phyloP scores from a whole-genome alignment of 2,329 filamentous ascomycete species.

The Fusarium duplospermum region DNA sequence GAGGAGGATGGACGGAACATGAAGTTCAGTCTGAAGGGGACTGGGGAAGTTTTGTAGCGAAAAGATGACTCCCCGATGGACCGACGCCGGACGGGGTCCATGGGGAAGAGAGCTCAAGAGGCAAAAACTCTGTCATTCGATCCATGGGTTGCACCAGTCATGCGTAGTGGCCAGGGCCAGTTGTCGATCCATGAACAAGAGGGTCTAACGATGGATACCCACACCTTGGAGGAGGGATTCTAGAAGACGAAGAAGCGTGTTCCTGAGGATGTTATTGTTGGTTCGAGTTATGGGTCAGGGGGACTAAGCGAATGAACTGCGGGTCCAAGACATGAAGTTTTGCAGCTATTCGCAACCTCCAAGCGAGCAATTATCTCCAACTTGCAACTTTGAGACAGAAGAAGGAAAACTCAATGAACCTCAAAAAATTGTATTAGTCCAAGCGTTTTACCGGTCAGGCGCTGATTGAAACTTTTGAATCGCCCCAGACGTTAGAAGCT shows the following conservation, averaged over 20 bases:
- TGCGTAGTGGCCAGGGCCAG: conserved; percentile 12
- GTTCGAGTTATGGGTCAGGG: neutral
- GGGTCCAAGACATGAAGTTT: neutral
- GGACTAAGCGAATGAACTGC: conserved; percentile 16
- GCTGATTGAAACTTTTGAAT: neutral
- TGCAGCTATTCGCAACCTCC: neutral
- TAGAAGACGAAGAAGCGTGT: conserved; percentile 16
- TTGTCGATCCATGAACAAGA: conserved; percentile 34
- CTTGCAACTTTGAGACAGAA: neutral
- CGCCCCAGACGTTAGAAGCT: neutral
- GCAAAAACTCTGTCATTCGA: conserved; percentile 39
- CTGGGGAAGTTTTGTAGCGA: conserved; percentile 28
- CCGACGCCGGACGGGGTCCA: conserved; percentile 29
- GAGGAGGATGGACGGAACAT: neutral
- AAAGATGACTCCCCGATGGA: conserved; percentile 15
- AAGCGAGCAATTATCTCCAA: neutral
- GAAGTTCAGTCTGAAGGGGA: conserved; percentile 1
- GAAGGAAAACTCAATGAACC: neutral
- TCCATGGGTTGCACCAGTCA: conserved; percentile 28
- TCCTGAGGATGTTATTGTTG: conserved; percentile 7
- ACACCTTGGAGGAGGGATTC: conserved; percentile 19
- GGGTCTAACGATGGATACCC: neutral
- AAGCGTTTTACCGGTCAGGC: neutral
- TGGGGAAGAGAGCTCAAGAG: conserved; percentile 11
- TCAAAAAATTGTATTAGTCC: neutral